phyloP scores from a whole-genome alignment of 495 filamentous ascomycete species.

The Lasiosphaeriaceae sp. region DNA sequence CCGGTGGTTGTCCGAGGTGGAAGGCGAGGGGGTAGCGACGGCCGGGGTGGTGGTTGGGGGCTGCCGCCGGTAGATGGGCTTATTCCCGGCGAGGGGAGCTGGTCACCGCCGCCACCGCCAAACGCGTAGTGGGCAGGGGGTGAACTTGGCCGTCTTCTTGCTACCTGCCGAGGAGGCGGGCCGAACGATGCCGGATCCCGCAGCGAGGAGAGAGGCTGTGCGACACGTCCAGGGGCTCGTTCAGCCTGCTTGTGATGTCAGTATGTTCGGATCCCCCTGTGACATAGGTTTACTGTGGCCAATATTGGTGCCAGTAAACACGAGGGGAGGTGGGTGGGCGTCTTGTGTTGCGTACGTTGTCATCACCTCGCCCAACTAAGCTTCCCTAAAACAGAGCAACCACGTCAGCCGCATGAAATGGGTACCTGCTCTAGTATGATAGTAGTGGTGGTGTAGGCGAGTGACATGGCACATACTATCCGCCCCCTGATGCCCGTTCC shows the following conservation, averaged over 20 bases:
- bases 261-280: not conserved
- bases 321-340: not conserved
- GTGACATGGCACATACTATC: conserved; percentile 29
- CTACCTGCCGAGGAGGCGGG: conserved; percentile 69
- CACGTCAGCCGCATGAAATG: too few relatives aligned
- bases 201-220: conserved; percentile 69
- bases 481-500: conserved; percentile 34
- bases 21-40: conserved; percentile 39
- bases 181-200: conserved; percentile 82
- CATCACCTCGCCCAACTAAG: conserved; percentile 34
- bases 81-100: conserved; percentile 59
- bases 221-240: conserved; percentile 39
- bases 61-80: conserved; percentile 16
- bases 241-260: not conserved
- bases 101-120: conserved; percentile 51
- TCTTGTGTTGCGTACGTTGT: conserved; percentile 11
- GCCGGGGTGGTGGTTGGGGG: not conserved
- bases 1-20: conserved; percentile 36
- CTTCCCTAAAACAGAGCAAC: conserved; percentile 35
- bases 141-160: conserved; percentile 37
- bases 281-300: not conserved
- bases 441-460: not conserved
- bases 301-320: not conserved
- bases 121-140: conserved; percentile 61
- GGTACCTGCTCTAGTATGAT: not conserved